Conservation (phyloP, 1,139 yeast genomes). For the Zygosaccharomyces pseudobailii region DNA sequence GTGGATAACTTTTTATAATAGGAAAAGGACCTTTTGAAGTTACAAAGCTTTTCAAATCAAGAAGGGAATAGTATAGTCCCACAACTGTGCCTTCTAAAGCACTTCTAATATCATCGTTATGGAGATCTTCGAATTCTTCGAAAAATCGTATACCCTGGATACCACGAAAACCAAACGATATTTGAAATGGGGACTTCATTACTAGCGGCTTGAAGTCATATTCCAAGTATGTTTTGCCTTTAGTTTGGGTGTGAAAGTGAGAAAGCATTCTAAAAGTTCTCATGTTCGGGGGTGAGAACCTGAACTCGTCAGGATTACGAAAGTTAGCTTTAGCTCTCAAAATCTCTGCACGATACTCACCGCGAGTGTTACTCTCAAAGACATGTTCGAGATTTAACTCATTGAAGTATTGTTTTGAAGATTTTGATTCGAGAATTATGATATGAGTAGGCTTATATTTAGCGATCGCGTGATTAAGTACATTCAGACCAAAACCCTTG, state of each 20-base stretch:
- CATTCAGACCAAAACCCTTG: conserved; percentile 76
- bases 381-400: conserved; percentile 27
- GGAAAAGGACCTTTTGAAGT: conserved; percentile 17
- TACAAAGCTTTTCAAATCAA: conserved; percentile 8
- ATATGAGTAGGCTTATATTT: conserved; percentile 52
- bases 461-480: conserved; percentile 48
- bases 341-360: conserved; percentile 19
- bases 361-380: conserved; percentile 19
- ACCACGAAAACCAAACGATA: conserved; percentile 42
- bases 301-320: conserved; percentile 8
- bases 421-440: conserved; percentile 43
- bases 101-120: conserved; percentile 39
- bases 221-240: conserved; percentile 5
- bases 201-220: conserved; percentile 54
- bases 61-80: conserved; percentile 40
- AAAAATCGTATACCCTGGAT: conserved; percentile 30
- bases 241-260: conserved; percentile 46
- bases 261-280: conserved; percentile 48
- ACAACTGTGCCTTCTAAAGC: conserved; percentile 54
- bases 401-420: conserved; percentile 23
- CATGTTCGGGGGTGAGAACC: conserved; percentile 42
- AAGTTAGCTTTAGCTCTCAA: conserved; percentile 16
- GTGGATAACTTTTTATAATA: conserved; percentile 6
- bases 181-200: conserved; percentile 43
- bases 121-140: conserved; percentile 39